Base-by-base conservation (phyloP, 495 filamentous ascomycete genomes). In the Daldinia grandis region DNA sequence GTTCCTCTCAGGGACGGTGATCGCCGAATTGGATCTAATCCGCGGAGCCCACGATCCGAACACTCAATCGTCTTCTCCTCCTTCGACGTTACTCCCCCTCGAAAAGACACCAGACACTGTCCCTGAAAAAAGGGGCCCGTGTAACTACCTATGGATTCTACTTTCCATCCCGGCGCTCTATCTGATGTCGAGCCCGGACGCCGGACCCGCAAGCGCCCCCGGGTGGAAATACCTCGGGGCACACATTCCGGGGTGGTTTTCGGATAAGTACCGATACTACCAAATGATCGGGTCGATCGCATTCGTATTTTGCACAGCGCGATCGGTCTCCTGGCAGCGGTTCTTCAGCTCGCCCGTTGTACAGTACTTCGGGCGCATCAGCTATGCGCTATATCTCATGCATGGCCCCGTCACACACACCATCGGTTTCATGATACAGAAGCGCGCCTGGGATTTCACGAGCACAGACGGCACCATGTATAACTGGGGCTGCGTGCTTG, bases 321-420 rank as follows among this genome's bases (percentile, higher is more conserved):
- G 78, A 17, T 77, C 75, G 12, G 60, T 65, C 4, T 67, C 63
- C 8, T 82, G 79, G 81, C 78, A 78, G 69, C 66, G 71, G 38
- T 53, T 80, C 28, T 83, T 83, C 57, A 78, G 78, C 37, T 62
- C 68, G 17, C 21, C 62, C 4, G 17, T 63, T 5, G 75, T 79
- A 12, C 82, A 84, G 67, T 86, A 87, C 71, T 72, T 86, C 8
- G 85, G 84, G 49, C 78, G 76, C 58, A 84, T 86, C 50, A 83
- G 80, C 58, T 87, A 84, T 64, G 79, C 82, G 31, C 66, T 87
- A 9, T 87, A 87, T 64, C 77, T 87, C 19, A 78, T 86, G 74
- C 85, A 87, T 69, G 85, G 85, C 0, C 85, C 85, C 14, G 78
- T 85, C 0, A 63, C 79, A 58, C 83, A 87, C 57, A 80, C 79